Conservation (phyloP, 129 eudicot species). For the Pseudognaphalium luteoalbum region DNA sequence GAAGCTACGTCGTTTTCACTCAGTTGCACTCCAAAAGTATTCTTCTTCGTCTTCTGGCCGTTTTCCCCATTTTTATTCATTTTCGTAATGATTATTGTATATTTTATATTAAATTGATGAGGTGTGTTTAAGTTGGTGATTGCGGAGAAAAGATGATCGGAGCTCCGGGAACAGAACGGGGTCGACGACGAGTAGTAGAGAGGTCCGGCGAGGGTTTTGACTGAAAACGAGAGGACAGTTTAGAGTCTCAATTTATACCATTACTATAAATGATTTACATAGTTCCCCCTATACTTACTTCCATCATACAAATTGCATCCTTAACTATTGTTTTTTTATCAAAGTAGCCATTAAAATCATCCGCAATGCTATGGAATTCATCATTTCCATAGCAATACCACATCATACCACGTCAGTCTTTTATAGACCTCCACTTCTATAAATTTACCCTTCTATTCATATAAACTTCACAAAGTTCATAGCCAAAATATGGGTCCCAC, state of each 20-base stretch:
- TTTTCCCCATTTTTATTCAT: constrained; percentile 34
- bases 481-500: too few relatives aligned
- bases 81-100: neutral
- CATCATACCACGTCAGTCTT: too few relatives aligned
- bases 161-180: constrained; percentile 1
- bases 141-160: constrained; percentile 3
- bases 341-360: too few relatives aligned
- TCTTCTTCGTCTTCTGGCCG: constrained; percentile 17
- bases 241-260: constrained; percentile 12
- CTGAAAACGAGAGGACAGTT: neutral
- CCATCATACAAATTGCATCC: neutral
- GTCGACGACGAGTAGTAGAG: neutral
- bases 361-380: too few relatives aligned
- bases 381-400: too few relatives aligned
- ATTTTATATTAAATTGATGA: neutral
- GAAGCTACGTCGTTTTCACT: constrained; percentile 49
- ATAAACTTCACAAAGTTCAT: too few relatives aligned
- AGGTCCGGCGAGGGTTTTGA: constrained; percentile 38
- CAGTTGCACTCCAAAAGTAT: constrained; percentile 32
- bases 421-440: too few relatives aligned
- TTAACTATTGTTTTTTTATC: neutral
- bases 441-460: too few relatives aligned
- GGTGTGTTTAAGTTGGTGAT: neutral
- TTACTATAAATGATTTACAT: constrained; percentile 10
- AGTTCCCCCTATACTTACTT: neutral